Conservation (phyloP, 2,329 filamentous ascomycete genomes). For the Zasmidium citrigriseum region DNA sequence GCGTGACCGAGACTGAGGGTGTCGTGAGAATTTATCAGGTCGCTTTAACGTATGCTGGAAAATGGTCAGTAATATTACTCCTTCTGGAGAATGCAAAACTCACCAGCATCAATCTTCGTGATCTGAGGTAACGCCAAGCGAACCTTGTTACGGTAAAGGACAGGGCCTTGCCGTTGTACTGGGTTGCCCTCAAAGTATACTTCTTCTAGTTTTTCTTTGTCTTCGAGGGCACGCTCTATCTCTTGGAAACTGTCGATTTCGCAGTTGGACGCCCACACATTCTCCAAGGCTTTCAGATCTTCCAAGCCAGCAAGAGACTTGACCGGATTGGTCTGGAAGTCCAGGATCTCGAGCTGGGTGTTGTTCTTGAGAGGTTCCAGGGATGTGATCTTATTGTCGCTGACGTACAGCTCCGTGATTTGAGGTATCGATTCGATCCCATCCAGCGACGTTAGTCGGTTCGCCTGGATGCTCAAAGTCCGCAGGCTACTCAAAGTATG, state of each 20-base stretch:
- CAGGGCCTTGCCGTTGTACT: slow-evolving; percentile 75
- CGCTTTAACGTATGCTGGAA: slow-evolving; percentile 27
- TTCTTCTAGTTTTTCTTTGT: slow-evolving; percentile 79
- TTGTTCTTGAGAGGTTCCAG: slow-evolving; percentile 64
- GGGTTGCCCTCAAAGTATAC: slow-evolving; percentile 98
- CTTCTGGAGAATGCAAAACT: slow-evolving; percentile 47
- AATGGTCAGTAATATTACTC: slow-evolving; percentile 6
- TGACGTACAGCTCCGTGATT: slow-evolving; percentile 92
- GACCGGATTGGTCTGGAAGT: slow-evolving; percentile 88
- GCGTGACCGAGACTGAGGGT: not conserved
- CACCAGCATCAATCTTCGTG: slow-evolving; percentile 94
- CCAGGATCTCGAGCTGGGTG: slow-evolving; percentile 71
- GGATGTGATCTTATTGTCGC: slow-evolving; percentile 83
- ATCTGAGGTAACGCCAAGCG: slow-evolving; percentile 83
- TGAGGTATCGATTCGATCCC: slow-evolving; percentile 72
- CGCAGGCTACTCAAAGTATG: slow-evolving; percentile 74
- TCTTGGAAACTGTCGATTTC: slow-evolving; percentile 77
- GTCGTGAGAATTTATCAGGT: slow-evolving; percentile 4
- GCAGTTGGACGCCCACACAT: slow-evolving; percentile 95
- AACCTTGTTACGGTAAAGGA: slow-evolving; percentile 92
- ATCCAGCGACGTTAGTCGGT: slow-evolving; percentile 77
- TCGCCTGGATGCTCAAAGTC: slow-evolving; percentile 92
- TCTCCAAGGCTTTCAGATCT: slow-evolving; percentile 71
- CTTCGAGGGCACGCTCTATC: slow-evolving; percentile 72
- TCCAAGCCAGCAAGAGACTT: slow-evolving; percentile 71